Conservation (phyloP, 2,329 filamentous ascomycete genomes). For the Seiridium cupressi region DNA sequence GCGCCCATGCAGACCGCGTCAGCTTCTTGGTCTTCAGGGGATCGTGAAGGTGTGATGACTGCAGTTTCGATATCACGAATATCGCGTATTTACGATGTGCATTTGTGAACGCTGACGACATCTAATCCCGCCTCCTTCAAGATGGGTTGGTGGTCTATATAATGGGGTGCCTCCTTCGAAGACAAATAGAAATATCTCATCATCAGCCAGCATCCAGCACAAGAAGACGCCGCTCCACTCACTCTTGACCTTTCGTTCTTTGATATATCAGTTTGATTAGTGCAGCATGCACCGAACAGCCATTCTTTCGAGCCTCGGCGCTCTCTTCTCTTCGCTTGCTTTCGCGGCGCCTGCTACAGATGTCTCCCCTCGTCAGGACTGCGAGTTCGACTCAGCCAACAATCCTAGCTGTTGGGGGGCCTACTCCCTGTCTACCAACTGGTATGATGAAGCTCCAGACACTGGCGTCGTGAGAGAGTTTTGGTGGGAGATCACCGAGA, state of each 20-base stretch:
- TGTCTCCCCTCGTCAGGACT: neutral
- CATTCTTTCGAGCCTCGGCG: slow-evolving; percentile 4
- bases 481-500: slow-evolving; percentile 19
- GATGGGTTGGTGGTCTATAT: neutral
- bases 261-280: neutral
- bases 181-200: neutral
- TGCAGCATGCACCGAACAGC: slow-evolving; percentile 1
- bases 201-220: neutral
- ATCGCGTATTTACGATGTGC: neutral
- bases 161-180: neutral
- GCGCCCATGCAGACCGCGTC: slow-evolving; percentile 2
- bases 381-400: slow-evolving; percentile 6
- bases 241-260: neutral
- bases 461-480: slow-evolving; percentile 37
- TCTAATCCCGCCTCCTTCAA: neutral
- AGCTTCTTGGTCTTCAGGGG: neutral
- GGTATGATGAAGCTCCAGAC: slow-evolving; percentile 26
- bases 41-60: slow-evolving; percentile 2
- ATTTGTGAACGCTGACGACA: neutral
- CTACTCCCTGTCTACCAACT: slow-evolving; percentile 34
- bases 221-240: neutral
- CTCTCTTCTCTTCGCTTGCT: neutral
- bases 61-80: neutral
- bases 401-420: slow-evolving; percentile 29
- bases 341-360: neutral